Evolutionary conservation across 192 early-diverging fungal genomes (phyloP).

Genomic region (Podila clonocystis): DNA sequence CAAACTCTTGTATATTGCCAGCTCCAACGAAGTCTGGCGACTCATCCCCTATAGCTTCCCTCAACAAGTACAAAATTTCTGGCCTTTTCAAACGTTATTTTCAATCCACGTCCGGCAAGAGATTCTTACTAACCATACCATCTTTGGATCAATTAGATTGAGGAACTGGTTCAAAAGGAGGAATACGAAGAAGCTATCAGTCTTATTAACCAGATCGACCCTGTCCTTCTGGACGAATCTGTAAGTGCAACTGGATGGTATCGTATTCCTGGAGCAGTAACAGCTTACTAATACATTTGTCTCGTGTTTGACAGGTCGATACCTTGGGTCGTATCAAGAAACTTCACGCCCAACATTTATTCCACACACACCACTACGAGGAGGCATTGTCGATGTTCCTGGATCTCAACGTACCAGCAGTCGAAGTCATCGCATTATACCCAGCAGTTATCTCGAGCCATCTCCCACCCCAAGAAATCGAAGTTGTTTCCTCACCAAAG

Average conservation of each 20-base stretch:
- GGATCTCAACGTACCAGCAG: constrained; percentile 71
- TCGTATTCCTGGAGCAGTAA: background rate
- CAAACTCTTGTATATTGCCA: constrained; percentile 79
- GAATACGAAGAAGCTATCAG: constrained; percentile 82
- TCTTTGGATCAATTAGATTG: constrained; percentile 61
- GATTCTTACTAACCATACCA: background rate
- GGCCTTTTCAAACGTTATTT: background rate
- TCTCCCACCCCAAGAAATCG: constrained; percentile 50
- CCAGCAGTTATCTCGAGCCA: constrained; percentile 75
- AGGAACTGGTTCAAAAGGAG: constrained; percentile 72
- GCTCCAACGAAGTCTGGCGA: constrained; percentile 74
- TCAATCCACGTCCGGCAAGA: background rate
- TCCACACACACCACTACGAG: constrained; percentile 72
- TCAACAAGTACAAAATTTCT: constrained; percentile 49
- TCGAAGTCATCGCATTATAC: constrained; percentile 74
- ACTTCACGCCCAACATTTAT: constrained; percentile 77
- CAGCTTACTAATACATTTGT: background rate
- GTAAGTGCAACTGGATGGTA: constrained; percentile 7
- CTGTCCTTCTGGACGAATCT: constrained; percentile 75
- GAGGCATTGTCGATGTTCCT: constrained; percentile 71
- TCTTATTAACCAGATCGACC: constrained; percentile 79
- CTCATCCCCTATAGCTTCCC: constrained; percentile 70
- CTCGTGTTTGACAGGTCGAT: constrained; percentile 45
- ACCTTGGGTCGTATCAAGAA: constrained; percentile 69
- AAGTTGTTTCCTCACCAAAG: constrained; percentile 40